These are phyloP conservation scores for Thuidium tamariscinum DNA, from an alignment of 225 moss, liverwort and hornwort genomes.

Conservation along the genomic window DNA sequence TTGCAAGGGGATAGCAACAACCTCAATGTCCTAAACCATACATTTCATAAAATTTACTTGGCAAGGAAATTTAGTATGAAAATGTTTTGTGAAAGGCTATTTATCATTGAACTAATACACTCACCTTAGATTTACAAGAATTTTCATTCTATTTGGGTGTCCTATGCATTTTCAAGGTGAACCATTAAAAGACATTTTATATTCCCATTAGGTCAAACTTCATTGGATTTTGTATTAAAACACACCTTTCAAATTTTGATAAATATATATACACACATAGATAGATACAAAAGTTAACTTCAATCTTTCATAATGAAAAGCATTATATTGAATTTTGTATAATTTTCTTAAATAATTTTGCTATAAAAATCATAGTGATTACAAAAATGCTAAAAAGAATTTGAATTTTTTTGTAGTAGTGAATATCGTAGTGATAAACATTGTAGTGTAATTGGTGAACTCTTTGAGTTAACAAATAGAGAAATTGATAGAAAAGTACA, in stretches of 20 bases:
- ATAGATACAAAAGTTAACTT: not conserved
- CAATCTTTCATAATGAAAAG: not conserved
- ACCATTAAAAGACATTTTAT: not conserved
- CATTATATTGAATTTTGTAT: too few relatives aligned
- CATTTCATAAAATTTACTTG: not conserved
- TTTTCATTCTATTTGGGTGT: not conserved
- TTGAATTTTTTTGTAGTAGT: too few relatives aligned
- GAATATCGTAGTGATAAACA: too few relatives aligned
- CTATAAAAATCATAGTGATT: too few relatives aligned
- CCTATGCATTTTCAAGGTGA: not conserved
- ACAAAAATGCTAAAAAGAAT: too few relatives aligned
- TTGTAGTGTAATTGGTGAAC: not conserved
- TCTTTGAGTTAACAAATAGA: not conserved
- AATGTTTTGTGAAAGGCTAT: not conserved
- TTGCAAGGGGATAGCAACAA: fast-evolving
- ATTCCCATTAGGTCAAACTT: not conserved
- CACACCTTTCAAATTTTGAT: too few relatives aligned
- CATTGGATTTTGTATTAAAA: not conserved
- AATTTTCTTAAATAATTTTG: too few relatives aligned
- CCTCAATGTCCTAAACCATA: too few relatives aligned
- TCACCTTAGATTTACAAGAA: not conserved
- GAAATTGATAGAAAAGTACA: not conserved
- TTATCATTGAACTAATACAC: not conserved
- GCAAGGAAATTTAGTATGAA: fast-evolving
- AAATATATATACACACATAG: too few relatives aligned